phyloP scores from a whole-genome alignment of 345 rosid genomes.

The Heritiera fomes region DNA sequence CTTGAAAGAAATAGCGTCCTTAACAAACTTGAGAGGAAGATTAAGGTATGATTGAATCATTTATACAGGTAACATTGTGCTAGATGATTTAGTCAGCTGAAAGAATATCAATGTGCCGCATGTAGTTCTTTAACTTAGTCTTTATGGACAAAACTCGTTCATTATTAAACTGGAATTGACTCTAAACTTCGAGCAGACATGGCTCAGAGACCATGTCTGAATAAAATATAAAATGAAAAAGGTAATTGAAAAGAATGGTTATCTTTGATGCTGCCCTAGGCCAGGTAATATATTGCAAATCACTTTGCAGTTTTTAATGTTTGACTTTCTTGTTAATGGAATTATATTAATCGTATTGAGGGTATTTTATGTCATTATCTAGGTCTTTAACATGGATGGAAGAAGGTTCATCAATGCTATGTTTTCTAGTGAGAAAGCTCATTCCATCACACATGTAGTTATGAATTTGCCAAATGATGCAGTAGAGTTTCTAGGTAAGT shows the following conservation, averaged over 20 bases:
- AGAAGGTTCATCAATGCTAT: slow-evolving; percentile 78
- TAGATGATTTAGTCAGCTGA: background rate
- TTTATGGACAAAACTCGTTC: background rate
- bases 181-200: background rate
- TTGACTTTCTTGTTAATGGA: slow-evolving; percentile 4
- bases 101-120: background rate
- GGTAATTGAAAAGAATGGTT: slow-evolving; percentile 7
- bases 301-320: background rate
- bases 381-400: slow-evolving; percentile 92
- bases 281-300: background rate
- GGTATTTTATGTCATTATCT: slow-evolving; percentile 17
- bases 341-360: slow-evolving; percentile 3
- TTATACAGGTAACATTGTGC: background rate
- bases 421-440: slow-evolving; percentile 71
- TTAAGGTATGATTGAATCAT: slow-evolving; percentile 46
- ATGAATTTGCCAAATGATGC: slow-evolving; percentile 92
- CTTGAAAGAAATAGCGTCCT: slow-evolving; percentile 70
- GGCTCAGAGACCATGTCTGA: background rate
- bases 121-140: background rate
- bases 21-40: slow-evolving; percentile 75
- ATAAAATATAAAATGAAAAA: slow-evolving; percentile 1
- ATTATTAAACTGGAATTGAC: background rate
- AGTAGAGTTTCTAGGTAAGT: slow-evolving; percentile 67
- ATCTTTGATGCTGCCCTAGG: background rate
- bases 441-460: slow-evolving; percentile 62